A percentile compares a stretch with the other conserved stretches of the same genome.
phyloP scores from a whole-genome alignment of 2,329 filamentous ascomycete genomes.

The Colletotrichum salicis region DNA sequence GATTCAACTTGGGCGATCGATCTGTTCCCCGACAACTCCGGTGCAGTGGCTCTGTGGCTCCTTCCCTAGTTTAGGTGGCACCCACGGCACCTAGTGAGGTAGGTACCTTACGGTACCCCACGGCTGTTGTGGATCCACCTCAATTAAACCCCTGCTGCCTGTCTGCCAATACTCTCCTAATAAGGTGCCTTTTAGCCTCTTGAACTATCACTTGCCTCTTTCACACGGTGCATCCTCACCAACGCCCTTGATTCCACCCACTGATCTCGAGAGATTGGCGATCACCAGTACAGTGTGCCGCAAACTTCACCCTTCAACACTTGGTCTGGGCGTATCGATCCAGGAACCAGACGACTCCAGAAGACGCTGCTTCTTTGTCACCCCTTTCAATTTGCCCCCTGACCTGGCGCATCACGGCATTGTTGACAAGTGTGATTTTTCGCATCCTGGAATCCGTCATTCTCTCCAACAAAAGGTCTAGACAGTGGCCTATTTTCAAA shows the following conservation, averaged over 20 bases:
- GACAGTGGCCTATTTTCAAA: neutral
- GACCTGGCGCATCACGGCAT: neutral
- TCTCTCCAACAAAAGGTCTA: neutral
- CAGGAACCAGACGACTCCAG: neutral
- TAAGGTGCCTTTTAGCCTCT: neutral
- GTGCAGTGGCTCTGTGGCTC: conserved; percentile 18
- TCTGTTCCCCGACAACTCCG: conserved; percentile 26
- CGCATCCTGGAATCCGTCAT: accelerated
- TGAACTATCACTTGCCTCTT: neutral
- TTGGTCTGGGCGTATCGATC: neutral
- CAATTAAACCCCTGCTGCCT: conserved; percentile 35
- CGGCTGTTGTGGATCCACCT: conserved; percentile 18
- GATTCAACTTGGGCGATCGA: conserved; percentile 26
- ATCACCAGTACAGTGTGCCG: conserved; percentile 15
- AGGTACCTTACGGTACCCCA: conserved; percentile 16
- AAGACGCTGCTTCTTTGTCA: conserved; percentile 12
- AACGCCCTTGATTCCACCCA: too few species aligned
- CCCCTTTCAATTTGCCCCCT: conserved; percentile 13
- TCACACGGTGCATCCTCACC: conserved; percentile 25
- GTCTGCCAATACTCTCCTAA: neutral
- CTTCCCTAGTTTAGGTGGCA: neutral
- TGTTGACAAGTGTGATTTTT: neutral
- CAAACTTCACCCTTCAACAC: neutral
- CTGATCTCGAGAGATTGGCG: neutral
- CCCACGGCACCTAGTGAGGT: neutral